Conservation (phyloP, 371 early-diverging fungal species). For the Mortierella sp. region DNA sequence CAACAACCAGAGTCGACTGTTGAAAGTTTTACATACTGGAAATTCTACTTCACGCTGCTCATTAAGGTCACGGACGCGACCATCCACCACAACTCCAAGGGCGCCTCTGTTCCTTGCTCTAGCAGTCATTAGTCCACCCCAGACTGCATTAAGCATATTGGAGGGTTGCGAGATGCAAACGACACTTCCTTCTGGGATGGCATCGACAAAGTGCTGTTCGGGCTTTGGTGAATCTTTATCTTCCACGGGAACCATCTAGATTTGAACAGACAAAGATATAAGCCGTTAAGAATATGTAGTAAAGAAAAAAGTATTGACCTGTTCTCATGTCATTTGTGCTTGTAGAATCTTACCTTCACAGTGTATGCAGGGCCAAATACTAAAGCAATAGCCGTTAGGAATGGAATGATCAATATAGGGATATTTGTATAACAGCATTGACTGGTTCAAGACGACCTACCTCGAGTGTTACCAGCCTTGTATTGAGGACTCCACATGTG, state of each 20-base stretch:
- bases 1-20: neutral
- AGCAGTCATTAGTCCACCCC: slow-evolving; percentile 87
- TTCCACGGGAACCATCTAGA: slow-evolving; percentile 46
- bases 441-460: slow-evolving; percentile 10
- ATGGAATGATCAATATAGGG: neutral
- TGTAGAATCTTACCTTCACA: slow-evolving; percentile 63
- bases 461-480: slow-evolving; percentile 64
- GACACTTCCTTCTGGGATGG: slow-evolving; percentile 67
- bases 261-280: too few species aligned
- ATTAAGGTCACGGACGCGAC: slow-evolving; percentile 78
- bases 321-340: neutral
- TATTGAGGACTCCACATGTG: slow-evolving; percentile 74
- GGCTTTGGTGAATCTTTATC: slow-evolving; percentile 39
- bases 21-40: slow-evolving; percentile 62
- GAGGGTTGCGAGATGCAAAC: slow-evolving; percentile 79
- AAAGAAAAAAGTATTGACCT: neutral
- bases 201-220: slow-evolving; percentile 64
- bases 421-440: neutral
- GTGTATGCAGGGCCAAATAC: slow-evolving; percentile 85
- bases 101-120: slow-evolving; percentile 74
- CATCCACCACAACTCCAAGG: slow-evolving; percentile 81
- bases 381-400: slow-evolving; percentile 17
- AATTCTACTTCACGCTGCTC: slow-evolving; percentile 74
- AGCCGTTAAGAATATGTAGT: neutral
- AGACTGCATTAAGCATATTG: slow-evolving; percentile 77